Conservation (phyloP, 2,329 filamentous ascomycete genomes). For the Phyllachora maydis region DNA sequence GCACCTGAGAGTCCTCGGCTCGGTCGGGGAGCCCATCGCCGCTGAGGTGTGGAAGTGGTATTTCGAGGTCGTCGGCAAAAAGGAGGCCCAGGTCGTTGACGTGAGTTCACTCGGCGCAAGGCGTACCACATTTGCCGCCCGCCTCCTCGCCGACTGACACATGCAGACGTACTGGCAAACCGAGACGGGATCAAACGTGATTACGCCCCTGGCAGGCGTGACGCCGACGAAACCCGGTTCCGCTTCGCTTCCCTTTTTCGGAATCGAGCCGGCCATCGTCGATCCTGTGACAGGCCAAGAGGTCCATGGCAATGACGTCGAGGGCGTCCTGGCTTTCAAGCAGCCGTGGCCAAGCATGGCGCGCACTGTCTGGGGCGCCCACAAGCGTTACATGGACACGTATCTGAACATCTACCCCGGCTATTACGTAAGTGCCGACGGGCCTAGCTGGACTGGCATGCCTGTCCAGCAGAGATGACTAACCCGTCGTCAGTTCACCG, state of each 20-base stretch:
- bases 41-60: constrained; percentile 99
- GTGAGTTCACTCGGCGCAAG: constrained; percentile 38
- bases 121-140: background rate
- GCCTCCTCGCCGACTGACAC: no score
- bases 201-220: constrained; percentile 78
- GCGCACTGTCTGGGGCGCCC: constrained; percentile 89
- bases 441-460: no score
- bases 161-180: constrained; percentile 98
- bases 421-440: constrained; percentile 51
- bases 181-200: constrained; percentile 92
- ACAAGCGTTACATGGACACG: constrained; percentile 97
- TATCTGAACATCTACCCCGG: constrained; percentile 96
- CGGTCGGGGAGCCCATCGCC: constrained; percentile 92
- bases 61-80: constrained; percentile 82
- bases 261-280: constrained; percentile 92
- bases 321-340: constrained; percentile 93
- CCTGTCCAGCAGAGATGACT: no score
- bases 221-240: constrained; percentile 94
- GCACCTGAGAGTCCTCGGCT: constrained; percentile 73
- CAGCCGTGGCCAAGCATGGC: constrained; percentile 98
- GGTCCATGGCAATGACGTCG: constrained; percentile 86
- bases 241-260: constrained; percentile 93
- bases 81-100: constrained; percentile 83
- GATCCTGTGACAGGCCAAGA: constrained; percentile 90
- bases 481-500: constrained; percentile 43